Base-by-base conservation (phyloP, 306 rosid genomes). In the Inga leiocalycina region DNA sequence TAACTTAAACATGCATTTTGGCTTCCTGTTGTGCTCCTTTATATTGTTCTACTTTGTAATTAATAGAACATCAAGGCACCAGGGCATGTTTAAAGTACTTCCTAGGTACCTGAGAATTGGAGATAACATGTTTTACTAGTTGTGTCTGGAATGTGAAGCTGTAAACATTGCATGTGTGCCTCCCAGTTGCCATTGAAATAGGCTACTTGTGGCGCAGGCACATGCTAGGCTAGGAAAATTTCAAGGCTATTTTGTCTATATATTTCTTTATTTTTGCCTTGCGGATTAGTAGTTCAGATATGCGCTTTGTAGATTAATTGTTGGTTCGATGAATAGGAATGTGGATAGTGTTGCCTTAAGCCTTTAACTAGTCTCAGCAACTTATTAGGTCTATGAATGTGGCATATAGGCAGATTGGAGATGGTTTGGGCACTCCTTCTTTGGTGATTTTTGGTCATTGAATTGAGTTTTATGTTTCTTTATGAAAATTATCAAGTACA, bases 1-100 rank as follows among this genome's bases (percentile, higher is more conserved):
- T 89, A 78, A 78, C 37, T 59, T 10, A 54, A 20, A 34, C 73
- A 2, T 71, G 79, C 59, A 75, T 74, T 66, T 67, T 35, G 37
- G 61, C 49, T 72, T 43, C 30, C 39, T 62, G 37, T 80, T 8
- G 27, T 49, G 11, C 64, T 79, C 48, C 69, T 54, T 20, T 22
- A 52, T 66, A 51, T 61, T 59, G 41, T 83, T 56, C 75, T 79
- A 70, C 17, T 19, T 24, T 0, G 74, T 57, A 51, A 27, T 68
- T 52, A 45, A 22, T 43, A 22, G 17, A 49, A 14, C 45, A 39
- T 66, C 17, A 67, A 73, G 19, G 62, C 56, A 24, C 27, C 54
- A 67, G 80, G 66, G 56, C 69, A 35, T 65, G 69, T 49, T 64
- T 39, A 34, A 41, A 32, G 51, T 78, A 24, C 37, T 56, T 66